Conservation (phyloP, 2,329 filamentous ascomycete species). For the Alternaria sp. region DNA sequence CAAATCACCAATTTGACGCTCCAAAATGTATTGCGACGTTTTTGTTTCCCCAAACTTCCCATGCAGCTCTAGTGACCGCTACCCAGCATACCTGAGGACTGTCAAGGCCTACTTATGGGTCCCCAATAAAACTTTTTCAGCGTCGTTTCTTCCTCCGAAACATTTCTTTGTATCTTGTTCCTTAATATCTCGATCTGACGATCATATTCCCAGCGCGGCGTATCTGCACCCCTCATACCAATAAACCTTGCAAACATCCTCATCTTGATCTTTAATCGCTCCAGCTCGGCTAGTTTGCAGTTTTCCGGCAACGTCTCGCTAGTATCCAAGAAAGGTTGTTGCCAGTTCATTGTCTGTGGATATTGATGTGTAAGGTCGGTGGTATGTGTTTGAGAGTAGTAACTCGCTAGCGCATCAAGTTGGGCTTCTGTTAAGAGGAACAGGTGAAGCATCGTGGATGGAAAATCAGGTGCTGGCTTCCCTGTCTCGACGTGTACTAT, state of each 20-base stretch:
- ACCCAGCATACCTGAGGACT: neutral
- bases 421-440: slow-evolving; percentile 76
- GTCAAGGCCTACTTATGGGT: slow-evolving; percentile 1
- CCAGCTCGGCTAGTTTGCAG: slow-evolving; percentile 46
- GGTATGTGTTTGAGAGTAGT: slow-evolving; percentile 75
- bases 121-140: slow-evolving; percentile 22
- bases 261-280: slow-evolving; percentile 64
- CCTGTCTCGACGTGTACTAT: slow-evolving; percentile 69
- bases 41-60: neutral
- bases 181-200: slow-evolving; percentile 48
- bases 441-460: slow-evolving; percentile 71
- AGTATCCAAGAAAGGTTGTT: slow-evolving; percentile 50
- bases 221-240: slow-evolving; percentile 70
- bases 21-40: neutral
- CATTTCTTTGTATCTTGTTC: slow-evolving; percentile 35
- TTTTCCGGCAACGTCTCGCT: slow-evolving; percentile 24
- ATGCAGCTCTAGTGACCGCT: neutral
- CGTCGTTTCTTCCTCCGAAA: slow-evolving; percentile 22
- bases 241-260: slow-evolving; percentile 78
- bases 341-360: slow-evolving; percentile 74
- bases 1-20: neutral
- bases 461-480: slow-evolving; percentile 70
- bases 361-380: slow-evolving; percentile 62
- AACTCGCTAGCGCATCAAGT: slow-evolving; percentile 73
- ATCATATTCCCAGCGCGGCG: slow-evolving; percentile 58